A percentile compares a stretch with the other conserved stretches of the same genome.
Evolutionary conservation across 2,329 filamentous ascomycete species (phyloP).

Genomic region (Zasmidium citrigriseum): DNA sequence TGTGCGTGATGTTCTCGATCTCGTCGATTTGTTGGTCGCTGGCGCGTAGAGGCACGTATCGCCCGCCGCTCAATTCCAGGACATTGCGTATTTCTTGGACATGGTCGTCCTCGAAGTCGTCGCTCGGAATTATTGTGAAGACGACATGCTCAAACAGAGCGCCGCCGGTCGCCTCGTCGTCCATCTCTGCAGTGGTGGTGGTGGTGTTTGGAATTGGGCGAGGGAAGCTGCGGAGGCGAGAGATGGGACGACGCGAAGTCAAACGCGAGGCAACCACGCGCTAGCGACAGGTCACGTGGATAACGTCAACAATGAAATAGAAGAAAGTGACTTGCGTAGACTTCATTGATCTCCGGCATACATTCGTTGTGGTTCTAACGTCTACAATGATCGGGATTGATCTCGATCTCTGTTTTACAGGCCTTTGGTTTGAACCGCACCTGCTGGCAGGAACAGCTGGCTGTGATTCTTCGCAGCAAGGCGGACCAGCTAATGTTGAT

Average conservation of each 20-base stretch:
- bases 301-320: neutral
- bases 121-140: slow-evolving; percentile 48
- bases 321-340: no score
- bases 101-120: slow-evolving; percentile 38
- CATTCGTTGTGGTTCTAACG: no score
- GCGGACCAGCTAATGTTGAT: no score
- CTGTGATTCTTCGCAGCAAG: no score
- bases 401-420: no score
- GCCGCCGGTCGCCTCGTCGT: slow-evolving; percentile 16
- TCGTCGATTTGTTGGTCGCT: slow-evolving; percentile 40
- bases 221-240: neutral
- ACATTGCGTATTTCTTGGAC: slow-evolving; percentile 38
- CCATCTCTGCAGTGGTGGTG: slow-evolving; percentile 14
- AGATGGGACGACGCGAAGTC: neutral
- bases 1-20: slow-evolving; percentile 58
- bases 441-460: no score
- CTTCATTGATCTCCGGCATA: no score
- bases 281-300: neutral
- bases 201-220: neutral
- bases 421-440: no score
- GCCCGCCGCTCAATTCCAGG: slow-evolving; percentile 52
- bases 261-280: slow-evolving; percentile 3
- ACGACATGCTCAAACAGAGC: slow-evolving; percentile 40
- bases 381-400: no score
- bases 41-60: slow-evolving; percentile 43